phyloP scores from a whole-genome alignment of 345 rosid species.

The Turritis glabra region DNA sequence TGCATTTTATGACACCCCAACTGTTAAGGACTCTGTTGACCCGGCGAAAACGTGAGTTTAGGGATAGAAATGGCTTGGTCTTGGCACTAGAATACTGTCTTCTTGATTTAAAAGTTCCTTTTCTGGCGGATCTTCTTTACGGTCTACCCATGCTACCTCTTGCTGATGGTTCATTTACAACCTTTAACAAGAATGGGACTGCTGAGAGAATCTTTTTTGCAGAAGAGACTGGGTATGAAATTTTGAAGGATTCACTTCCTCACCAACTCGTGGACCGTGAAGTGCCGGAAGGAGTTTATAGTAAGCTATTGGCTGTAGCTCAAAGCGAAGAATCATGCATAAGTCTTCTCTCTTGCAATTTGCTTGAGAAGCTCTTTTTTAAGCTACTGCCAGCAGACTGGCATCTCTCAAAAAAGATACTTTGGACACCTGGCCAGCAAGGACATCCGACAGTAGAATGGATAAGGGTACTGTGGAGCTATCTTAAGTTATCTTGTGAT shows the following conservation, averaged over 20 bases:
- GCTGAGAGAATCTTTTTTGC: slow-evolving; percentile 82
- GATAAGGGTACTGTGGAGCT: slow-evolving; percentile 76
- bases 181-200: slow-evolving; percentile 69
- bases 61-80: slow-evolving; percentile 59
- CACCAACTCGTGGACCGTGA: slow-evolving; percentile 67
- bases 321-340: slow-evolving; percentile 69
- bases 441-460: slow-evolving; percentile 86
- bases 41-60: slow-evolving; percentile 72
- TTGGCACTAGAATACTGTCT: slow-evolving; percentile 89
- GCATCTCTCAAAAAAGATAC: slow-evolving; percentile 68
- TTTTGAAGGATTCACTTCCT: slow-evolving; percentile 80
- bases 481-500: slow-evolving; percentile 72
- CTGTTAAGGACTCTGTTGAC: slow-evolving; percentile 68
- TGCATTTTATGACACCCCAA: slow-evolving; percentile 79
- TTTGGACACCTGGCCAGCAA: slow-evolving; percentile 75
- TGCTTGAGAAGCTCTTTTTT: slow-evolving; percentile 83
- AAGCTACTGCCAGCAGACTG: slow-evolving; percentile 89
- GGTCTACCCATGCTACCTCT: slow-evolving; percentile 89
- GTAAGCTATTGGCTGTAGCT: slow-evolving; percentile 71
- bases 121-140: slow-evolving; percentile 50
- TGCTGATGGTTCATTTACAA: slow-evolving; percentile 77
- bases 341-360: slow-evolving; percentile 69
- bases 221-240: slow-evolving; percentile 66
- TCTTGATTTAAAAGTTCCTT: slow-evolving; percentile 63
- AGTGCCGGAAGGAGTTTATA: slow-evolving; percentile 64